phyloP scores from a whole-genome alignment of 1,284 basidiomycete species.

The Ustilago vetiveriae region DNA sequence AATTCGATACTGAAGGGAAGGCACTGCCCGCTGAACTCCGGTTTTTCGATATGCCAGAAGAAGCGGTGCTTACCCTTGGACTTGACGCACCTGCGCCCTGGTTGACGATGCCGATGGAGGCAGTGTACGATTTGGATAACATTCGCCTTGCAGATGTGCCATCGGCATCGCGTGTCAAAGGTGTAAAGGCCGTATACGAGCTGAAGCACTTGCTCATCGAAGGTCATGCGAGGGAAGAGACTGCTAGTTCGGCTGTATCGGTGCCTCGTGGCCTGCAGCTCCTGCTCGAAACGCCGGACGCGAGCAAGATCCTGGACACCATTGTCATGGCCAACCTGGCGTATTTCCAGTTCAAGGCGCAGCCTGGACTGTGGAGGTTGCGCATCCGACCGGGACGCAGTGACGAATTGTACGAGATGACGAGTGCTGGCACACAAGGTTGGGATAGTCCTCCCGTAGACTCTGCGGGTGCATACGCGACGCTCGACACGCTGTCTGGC shows the following conservation, averaged over 20 bases:
- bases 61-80: conserved; percentile 85
- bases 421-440: conserved; percentile 77
- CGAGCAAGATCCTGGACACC: conserved; percentile 57
- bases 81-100: conserved; percentile 90
- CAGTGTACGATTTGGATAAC: conserved; percentile 93
- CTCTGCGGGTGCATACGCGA: conserved; percentile 67
- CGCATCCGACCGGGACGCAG: conserved; percentile 84
- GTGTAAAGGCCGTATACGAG: conserved; percentile 83
- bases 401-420: conserved; percentile 80
- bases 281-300: conserved; percentile 55
- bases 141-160: conserved; percentile 81
- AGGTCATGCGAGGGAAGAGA: conserved; percentile 84
- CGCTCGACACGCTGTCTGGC: conserved; percentile 84
- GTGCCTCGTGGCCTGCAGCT: conserved; percentile 74
- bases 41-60: conserved; percentile 69
- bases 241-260: conserved; percentile 72
- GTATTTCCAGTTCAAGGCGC: conserved; percentile 93
- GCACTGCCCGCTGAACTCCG: conserved; percentile 57
- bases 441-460: conserved; percentile 79
- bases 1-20: conserved; percentile 77
- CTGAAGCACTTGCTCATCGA: conserved; percentile 92
- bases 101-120: conserved; percentile 88
- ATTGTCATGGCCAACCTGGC: conserved; percentile 91
- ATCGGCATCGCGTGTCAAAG: conserved; percentile 68
- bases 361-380: conserved; percentile 84